Conservation (phyloP, 495 filamentous ascomycete genomes). For the Rhizodiscina lignyota region DNA sequence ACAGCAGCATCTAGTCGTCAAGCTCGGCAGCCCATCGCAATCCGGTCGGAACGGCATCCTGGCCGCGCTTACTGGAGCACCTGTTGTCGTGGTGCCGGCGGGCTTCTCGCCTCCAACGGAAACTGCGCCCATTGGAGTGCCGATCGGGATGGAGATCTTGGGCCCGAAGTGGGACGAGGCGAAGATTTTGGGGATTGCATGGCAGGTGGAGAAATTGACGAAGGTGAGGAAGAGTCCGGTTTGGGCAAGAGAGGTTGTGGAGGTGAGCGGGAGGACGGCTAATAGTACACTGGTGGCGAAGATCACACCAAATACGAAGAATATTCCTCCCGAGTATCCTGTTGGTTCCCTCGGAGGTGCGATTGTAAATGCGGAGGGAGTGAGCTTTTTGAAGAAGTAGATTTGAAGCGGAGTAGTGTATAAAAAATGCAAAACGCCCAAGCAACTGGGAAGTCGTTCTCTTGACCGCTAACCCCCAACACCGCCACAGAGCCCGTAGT, state of each 20-base stretch:
- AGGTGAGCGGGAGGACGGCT: constrained; percentile 17
- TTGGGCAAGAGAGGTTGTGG: constrained; percentile 21
- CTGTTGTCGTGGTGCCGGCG: constrained; percentile 43
- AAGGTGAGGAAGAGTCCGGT: constrained; percentile 28
- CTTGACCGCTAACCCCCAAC: no score
- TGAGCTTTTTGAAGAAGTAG: no score
- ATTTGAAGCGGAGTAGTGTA: no score
- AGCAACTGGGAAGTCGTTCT: no score
- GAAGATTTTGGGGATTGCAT: constrained; percentile 33
- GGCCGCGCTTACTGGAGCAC: constrained; percentile 44
- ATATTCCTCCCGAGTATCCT: constrained; percentile 30
- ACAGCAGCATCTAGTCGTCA: constrained; percentile 45
- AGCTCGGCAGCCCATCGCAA: constrained; percentile 36
- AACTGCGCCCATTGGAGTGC: constrained; percentile 36
- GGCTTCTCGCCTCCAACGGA: constrained; percentile 27
- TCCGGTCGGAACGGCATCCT: constrained; percentile 46
- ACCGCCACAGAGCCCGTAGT: no score
- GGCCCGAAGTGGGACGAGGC: constrained; percentile 36
- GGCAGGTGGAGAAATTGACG: constrained; percentile 23
- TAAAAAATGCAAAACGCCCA: no score
- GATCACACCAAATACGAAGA: constrained; percentile 21
- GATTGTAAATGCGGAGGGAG: no score
- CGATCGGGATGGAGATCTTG: constrained; percentile 49
- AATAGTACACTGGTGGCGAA: constrained; percentile 22
- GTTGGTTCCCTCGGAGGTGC: no score